These are phyloP conservation scores for Cordyceps javanica DNA, from an alignment of 2,329 filamentous ascomycete genomes.

Conservation along the genomic window DNA sequence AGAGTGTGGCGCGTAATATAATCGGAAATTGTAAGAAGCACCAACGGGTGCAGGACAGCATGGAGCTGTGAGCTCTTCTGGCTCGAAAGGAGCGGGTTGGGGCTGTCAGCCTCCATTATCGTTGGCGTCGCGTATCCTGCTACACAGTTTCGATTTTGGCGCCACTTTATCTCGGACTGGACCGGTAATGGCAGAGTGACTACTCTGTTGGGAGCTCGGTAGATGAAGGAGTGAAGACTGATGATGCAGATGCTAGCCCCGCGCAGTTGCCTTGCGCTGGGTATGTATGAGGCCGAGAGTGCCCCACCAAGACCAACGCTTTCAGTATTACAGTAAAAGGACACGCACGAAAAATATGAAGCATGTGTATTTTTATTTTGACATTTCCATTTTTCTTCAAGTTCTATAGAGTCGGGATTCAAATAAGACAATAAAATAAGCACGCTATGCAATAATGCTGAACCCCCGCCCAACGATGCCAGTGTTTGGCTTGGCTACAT, in stretches of 20 bases:
- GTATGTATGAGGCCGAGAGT: neutral
- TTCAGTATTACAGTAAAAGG: neutral
- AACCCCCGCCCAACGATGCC: neutral
- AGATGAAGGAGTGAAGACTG: no score
- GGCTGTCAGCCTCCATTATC: conserved; percentile 39
- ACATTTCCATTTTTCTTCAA: neutral
- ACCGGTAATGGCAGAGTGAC: no score
- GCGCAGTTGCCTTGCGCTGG: neutral
- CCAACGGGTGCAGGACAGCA: conserved; percentile 83
- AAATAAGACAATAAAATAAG: neutral
- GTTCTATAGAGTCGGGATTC: neutral
- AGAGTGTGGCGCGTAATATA: conserved; percentile 89
- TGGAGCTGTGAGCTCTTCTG: conserved; percentile 69
- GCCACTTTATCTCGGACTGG: neutral
- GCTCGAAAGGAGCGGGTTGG: conserved; percentile 57
- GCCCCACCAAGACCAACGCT: conserved; percentile 4
- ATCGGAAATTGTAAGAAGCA: conserved; percentile 93
- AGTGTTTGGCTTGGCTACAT: neutral
- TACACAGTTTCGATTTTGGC: neutral
- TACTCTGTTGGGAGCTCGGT: no score
- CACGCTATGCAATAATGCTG: neutral
- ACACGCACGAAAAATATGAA: neutral
- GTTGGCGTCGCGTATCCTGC: neutral
- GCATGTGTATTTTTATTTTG: neutral
- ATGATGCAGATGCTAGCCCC: conserved; percentile 1